Conservation (phyloP, 257 asterid genomes). For the Agastache rugosa region DNA sequence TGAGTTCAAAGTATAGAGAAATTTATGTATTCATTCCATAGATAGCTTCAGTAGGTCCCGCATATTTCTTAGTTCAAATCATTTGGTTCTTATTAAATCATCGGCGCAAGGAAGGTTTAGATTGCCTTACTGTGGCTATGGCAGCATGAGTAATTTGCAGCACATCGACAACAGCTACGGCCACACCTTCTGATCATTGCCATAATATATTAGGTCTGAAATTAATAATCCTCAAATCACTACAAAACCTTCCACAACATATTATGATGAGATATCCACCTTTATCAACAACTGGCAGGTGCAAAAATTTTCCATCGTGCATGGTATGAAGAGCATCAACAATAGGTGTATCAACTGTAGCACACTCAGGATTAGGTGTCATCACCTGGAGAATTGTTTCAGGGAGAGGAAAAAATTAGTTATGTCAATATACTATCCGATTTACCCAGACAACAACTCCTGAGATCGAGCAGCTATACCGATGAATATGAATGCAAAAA, state of each 20-base stretch:
- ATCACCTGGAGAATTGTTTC: conserved; percentile 66
- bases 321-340: conserved; percentile 97
- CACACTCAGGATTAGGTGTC: conserved; percentile 98
- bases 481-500: conserved; percentile 2
- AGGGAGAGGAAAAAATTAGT: conserved; percentile 19
- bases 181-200: conserved; percentile 72
- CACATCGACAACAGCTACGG: conserved; percentile 90
- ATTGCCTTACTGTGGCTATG: conserved; percentile 76
- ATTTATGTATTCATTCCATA: neutral
- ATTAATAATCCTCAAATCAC: conserved; percentile 6
- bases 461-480: conserved; percentile 11
- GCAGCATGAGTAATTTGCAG: conserved; percentile 96
- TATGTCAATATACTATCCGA: conserved; percentile 19
- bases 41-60: conserved; percentile 16
- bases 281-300: conserved; percentile 93
- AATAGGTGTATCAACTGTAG: conserved; percentile 85
- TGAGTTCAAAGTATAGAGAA: neutral
- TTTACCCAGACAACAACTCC: conserved; percentile 8
- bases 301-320: conserved; percentile 94
- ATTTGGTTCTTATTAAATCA: neutral
- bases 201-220: conserved; percentile 26
- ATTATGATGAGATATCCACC: conserved; percentile 49
- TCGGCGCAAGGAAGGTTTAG: conserved; percentile 16
- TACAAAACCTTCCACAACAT: conserved; percentile 22
- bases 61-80: neutral